phyloP scores from a whole-genome alignment of 768 basidiomycete species.

The Amanita thiersii region DNA sequence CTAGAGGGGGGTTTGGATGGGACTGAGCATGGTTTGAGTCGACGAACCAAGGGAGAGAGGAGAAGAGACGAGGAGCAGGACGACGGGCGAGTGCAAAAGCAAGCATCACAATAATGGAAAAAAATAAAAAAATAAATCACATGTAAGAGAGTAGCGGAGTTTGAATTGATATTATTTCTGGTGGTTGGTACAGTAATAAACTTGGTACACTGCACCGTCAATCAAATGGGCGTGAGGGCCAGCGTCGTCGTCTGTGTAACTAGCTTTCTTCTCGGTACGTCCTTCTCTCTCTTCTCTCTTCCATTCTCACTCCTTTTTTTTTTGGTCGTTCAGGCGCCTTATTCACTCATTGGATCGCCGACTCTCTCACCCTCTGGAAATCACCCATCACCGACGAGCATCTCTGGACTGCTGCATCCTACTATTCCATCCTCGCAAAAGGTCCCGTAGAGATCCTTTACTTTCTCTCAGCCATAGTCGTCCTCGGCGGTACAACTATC shows the following conservation, averaged over 20 bases:
- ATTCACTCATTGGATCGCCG: constrained; percentile 91
- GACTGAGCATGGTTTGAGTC: constrained; percentile 27
- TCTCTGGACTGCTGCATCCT: constrained; percentile 75
- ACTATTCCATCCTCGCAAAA: constrained; percentile 73
- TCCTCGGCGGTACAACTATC: constrained; percentile 57
- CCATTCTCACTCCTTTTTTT: constrained; percentile 6
- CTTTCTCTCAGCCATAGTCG: constrained; percentile 45
- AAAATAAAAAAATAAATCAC: too few relatives aligned
- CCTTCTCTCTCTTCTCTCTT: constrained; percentile 2
- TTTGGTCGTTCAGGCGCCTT: constrained; percentile 57
- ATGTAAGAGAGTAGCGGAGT: too few relatives aligned
- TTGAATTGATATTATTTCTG: too few relatives aligned
- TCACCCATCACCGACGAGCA: constrained; percentile 79
- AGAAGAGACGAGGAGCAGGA: neutral
- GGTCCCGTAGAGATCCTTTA: constrained; percentile 51
- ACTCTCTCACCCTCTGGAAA: constrained; percentile 86
- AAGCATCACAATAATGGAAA: too few relatives aligned
- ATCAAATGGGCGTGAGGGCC: constrained; percentile 60
- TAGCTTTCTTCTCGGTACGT: constrained; percentile 71
- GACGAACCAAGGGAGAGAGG: constrained; percentile 60
- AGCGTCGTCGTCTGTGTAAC: constrained; percentile 70
- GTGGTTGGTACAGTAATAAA: too few relatives aligned
- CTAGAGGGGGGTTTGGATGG: constrained; percentile 16
- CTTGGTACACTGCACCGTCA: neutral
- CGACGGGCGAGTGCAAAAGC: neutral